Evolutionary conservation across 2,329 filamentous ascomycete species (phyloP).

Genomic region (Fusarium oxysporum): DNA sequence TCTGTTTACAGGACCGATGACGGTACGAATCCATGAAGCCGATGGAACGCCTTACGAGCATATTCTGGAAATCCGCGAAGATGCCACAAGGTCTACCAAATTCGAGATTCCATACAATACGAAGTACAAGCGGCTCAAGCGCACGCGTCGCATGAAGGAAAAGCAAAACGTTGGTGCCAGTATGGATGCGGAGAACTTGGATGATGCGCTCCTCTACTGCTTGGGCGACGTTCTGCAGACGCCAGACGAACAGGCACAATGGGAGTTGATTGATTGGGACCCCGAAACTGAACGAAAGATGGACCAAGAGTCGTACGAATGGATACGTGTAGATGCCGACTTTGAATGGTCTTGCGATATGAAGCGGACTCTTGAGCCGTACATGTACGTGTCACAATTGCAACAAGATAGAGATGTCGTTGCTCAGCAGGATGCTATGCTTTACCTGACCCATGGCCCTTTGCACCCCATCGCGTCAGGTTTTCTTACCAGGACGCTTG

Average conservation of each 20-base stretch:
- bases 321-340: conserved; percentile 97
- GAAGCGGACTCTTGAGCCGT: conserved; percentile 83
- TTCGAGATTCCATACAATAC: conserved; percentile 99
- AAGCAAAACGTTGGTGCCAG: conserved; percentile 68
- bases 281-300: conserved; percentile 89
- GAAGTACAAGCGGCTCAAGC: conserved; percentile 97
- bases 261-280: conserved; percentile 90
- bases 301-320: conserved; percentile 97
- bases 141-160: conserved; percentile 85
- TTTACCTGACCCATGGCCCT: conserved; percentile 75
- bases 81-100: conserved; percentile 76
- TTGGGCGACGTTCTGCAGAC: conserved; percentile 90
- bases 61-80: conserved; percentile 94
- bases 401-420: conserved; percentile 98
- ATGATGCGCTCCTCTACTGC: conserved; percentile 89
- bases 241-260: conserved; percentile 83
- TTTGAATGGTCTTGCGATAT: conserved; percentile 97
- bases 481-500: conserved; percentile 87
- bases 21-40: conserved; percentile 95
- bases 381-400: conserved; percentile 98
- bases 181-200: conserved; percentile 71
- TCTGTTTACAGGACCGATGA: conserved; percentile 97
- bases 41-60: conserved; percentile 99
- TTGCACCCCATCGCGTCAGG: conserved; percentile 87
- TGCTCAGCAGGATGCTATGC: conserved; percentile 81